Evolutionary conservation across 108 stramenopile genomes (phyloP).

Genomic region (Asterionellopsis glacialis): DNA sequence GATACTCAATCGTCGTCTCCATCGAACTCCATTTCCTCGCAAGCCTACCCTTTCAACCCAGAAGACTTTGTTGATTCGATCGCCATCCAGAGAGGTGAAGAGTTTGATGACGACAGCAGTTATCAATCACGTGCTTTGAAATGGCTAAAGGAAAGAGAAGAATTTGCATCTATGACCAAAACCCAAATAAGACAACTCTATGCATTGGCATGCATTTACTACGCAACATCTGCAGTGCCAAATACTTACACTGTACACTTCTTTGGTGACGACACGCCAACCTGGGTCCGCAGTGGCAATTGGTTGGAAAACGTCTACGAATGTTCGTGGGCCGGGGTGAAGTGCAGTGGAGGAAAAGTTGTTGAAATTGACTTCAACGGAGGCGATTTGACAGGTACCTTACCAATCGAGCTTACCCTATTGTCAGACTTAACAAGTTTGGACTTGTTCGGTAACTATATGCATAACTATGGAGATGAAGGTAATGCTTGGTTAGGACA

Average conservation of each 20-base stretch:
- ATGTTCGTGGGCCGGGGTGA: no score
- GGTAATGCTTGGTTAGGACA: slow-evolving; percentile 15
- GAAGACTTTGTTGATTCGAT: no score
- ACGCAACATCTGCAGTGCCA: slow-evolving; percentile 11
- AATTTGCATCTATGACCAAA: no score
- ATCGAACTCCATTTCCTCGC: no score
- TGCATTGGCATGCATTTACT: slow-evolving; percentile 16
- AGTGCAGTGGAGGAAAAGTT: no score
- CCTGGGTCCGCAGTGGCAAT: no score
- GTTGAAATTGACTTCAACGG: no score
- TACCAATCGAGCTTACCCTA: slow-evolving; percentile 25
- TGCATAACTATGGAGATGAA: slow-evolving; percentile 10
- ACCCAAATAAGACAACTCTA: slow-evolving; percentile 12
- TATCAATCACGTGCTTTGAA: neutral
- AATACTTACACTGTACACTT: neutral
- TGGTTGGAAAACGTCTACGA: no score
- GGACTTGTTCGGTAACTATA: neutral
- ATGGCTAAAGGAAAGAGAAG: neutral
- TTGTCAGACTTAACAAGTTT: slow-evolving; percentile 4
- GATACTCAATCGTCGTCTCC: no score
- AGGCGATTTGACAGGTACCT: slow-evolving; percentile 24
- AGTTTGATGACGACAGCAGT: neutral
- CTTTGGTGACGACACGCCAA: neutral
- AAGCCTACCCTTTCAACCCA: no score
- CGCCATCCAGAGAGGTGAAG: neutral